Conservation (phyloP, 495 filamentous ascomycete genomes). For the Hypoxylon rickii region DNA sequence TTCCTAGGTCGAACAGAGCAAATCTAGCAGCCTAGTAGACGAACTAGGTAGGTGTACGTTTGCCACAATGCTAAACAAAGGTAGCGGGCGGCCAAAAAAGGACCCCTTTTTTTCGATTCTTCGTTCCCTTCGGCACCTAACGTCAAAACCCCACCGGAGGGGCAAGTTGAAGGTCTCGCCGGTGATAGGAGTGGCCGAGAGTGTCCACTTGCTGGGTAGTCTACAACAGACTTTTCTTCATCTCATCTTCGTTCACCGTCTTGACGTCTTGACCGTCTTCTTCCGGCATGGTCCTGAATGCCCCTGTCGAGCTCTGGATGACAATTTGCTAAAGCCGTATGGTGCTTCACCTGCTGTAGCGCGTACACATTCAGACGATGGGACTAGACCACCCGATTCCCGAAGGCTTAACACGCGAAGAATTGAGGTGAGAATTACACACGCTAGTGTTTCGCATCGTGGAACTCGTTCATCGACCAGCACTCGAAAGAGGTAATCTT, state of each 20-base stretch:
- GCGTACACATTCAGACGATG: no score
- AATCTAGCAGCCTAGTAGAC: background rate
- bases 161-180: conserved; percentile 16
- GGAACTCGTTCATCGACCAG: conserved; percentile 11
- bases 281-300: conserved; percentile 10
- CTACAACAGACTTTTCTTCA: background rate
- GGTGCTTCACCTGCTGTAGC: no score
- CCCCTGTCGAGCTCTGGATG: conserved; percentile 6
- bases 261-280: conserved; percentile 10
- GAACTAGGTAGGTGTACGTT: no score
- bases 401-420: conserved; percentile 8
- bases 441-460: conserved; percentile 32
- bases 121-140: conserved; percentile 9
- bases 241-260: conserved; percentile 17
- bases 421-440: conserved; percentile 20
- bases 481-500: conserved; percentile 1
- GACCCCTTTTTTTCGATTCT: background rate
- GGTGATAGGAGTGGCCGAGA: conserved; percentile 26
- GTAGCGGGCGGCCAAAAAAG: no score
- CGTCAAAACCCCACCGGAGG: conserved; percentile 27
- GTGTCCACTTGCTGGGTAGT: conserved; percentile 15
- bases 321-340: no score
- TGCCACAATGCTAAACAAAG: conserved; percentile 1
- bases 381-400: conserved; percentile 5
- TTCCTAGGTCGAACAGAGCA: no score